Base-by-base conservation (phyloP, 1,284 basidiomycete species). In the Puccinia coronata region DNA sequence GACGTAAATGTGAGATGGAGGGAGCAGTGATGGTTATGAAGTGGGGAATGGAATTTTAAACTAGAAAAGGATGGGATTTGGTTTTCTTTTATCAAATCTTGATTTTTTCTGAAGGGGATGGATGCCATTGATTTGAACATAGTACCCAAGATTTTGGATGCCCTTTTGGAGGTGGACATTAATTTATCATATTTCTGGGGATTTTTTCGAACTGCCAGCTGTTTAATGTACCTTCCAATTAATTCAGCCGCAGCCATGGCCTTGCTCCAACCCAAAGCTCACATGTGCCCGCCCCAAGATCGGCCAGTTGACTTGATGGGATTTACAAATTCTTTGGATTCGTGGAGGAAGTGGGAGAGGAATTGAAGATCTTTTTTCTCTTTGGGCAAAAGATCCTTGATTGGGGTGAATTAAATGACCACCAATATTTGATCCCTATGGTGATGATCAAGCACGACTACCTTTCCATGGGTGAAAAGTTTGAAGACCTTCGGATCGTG, bases 31-130 rank as follows among this genome's bases (percentile, higher is more conserved):
- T n/a, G 23, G 9, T 49, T 5, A 28, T 23, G 11, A 34, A 71
- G 49, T 4, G 69, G 69, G 23, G 47, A 3, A 71, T 71, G 1
- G 28, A 71, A 71, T 53, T 25, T 36, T 36, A 71, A 71, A 34
- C 53, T 53, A 1, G 47, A 28, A 49, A 71, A 71, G 0, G 69
- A 71, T 18, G 49, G 43, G 25, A 71, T 71, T 11, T 69, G 4
- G 41, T 49, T 49, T 43, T 23, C 4, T n/a, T 69, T 31, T 41
- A 69, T 69, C 65, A 43, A 23, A 25, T 43, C 14, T 31, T 28
- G 12, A 20, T 63, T 63, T 39, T 39, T 39, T 36, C 39, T 23
- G 18, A 36, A 63, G 0, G 59, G 59, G 25, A 63, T 63, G 0
- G n/a, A 9, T 5, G 34, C 34, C 59, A 63, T 63, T 20, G 34